phyloP scores from a whole-genome alignment of 2,329 filamentous ascomycete genomes.

The Scortechinia acanthostroma region DNA sequence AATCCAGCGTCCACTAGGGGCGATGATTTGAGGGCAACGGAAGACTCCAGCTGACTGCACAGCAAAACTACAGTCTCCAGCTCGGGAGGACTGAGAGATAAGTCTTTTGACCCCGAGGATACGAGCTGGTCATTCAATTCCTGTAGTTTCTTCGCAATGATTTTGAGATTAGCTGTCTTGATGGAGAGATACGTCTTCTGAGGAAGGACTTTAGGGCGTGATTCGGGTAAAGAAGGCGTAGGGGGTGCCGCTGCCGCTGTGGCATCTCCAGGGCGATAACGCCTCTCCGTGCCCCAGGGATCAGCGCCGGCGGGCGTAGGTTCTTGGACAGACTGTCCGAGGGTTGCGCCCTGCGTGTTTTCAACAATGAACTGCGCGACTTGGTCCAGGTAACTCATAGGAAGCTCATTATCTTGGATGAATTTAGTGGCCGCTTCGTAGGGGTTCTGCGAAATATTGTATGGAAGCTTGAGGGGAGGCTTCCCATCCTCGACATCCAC shows the following conservation, averaged over 20 bases:
- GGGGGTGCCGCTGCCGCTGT: conserved; percentile 25
- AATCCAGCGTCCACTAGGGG: not conserved
- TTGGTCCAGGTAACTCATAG: conserved; percentile 79
- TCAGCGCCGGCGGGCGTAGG: conserved; percentile 47
- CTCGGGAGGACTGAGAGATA: conserved; percentile 20
- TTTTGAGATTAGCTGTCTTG: conserved; percentile 61
- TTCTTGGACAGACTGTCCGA: conserved; percentile 58
- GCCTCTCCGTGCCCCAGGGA: conserved; percentile 70
- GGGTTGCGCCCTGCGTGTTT: conserved; percentile 79
- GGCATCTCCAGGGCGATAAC: conserved; percentile 70
- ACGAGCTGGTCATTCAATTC: conserved; percentile 7
- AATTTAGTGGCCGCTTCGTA: conserved; percentile 90
- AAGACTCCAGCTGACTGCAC: not conserved
- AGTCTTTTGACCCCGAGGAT: conserved; percentile 26
- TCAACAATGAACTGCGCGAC: conserved; percentile 86
- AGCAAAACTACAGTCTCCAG: not conserved
- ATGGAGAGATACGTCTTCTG: conserved; percentile 76
- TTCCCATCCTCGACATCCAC: conserved; percentile 94
- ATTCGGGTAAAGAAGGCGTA: conserved; percentile 22
- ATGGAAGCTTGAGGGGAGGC: conserved; percentile 86
- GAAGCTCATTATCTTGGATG: conserved; percentile 79
- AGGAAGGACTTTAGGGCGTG: conserved; percentile 58
- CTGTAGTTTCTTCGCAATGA: conserved; percentile 1
- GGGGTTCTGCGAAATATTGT: conserved; percentile 84
- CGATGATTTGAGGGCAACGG: not conserved